Evolutionary conservation across 2,329 filamentous ascomycete genomes (phyloP).

Genomic region (Phaeophleospora eucalypticola): DNA sequence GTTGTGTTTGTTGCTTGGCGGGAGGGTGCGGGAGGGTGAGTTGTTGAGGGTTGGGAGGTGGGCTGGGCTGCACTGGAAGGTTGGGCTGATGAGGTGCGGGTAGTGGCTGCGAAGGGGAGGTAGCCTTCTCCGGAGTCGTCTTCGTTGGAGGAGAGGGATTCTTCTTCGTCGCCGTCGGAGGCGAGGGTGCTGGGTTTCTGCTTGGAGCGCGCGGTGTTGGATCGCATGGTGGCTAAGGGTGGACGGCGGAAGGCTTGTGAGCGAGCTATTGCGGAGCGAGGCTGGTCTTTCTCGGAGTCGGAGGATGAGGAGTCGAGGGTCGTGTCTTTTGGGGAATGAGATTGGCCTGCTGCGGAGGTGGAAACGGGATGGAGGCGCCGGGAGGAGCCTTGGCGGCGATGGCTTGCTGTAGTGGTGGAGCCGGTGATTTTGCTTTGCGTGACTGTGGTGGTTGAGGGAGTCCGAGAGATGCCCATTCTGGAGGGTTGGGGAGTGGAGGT

Average conservation of each 20-base stretch:
- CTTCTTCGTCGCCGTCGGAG: conserved; percentile 26
- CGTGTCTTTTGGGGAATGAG: conserved; percentile 21
- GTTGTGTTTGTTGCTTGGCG: conserved; percentile 11
- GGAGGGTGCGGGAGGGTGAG: conserved; percentile 3
- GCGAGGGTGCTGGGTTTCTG: conserved; percentile 12
- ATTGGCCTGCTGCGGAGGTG: conserved; percentile 13
- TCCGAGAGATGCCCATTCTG: conserved; percentile 37
- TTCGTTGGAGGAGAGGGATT: conserved; percentile 26
- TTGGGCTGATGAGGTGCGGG: conserved; percentile 4
- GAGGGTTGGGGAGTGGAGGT: conserved; percentile 2
- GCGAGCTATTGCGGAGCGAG: conserved; percentile 34
- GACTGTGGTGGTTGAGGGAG: conserved; percentile 47
- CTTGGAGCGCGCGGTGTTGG: conserved; percentile 9
- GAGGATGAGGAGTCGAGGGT: conserved; percentile 27
- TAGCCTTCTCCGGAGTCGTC: conserved; percentile 45
- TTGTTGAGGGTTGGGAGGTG: conserved; percentile 6
- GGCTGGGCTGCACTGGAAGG: too few relatives aligned
- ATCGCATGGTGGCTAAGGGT: neutral
- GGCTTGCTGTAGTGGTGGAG: conserved; percentile 13
- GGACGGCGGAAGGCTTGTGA: conserved; percentile 42
- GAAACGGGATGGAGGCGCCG: conserved; percentile 26
- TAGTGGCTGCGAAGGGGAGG: conserved; percentile 41
- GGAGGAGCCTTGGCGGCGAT: conserved; percentile 18
- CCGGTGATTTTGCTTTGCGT: conserved; percentile 36
- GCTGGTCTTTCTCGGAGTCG: conserved; percentile 33